Evolutionary conservation across 305 asterid genomes (phyloP), one percentile per base, ranked within the genome.

Genomic region (Plantago lanceolata): DNA sequence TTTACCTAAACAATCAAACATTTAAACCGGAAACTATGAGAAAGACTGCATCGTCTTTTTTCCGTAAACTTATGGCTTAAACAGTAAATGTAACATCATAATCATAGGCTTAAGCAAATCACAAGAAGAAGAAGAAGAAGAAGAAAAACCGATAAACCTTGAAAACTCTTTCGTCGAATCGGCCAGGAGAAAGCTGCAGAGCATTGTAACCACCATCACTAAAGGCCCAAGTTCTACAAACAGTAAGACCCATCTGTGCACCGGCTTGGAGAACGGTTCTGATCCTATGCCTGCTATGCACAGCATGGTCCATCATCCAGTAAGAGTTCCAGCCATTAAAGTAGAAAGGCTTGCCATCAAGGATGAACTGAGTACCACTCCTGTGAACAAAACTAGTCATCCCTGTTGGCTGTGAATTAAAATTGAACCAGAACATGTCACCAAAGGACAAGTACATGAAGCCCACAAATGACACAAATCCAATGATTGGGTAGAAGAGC

Each of bases 221-320:
- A 75, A 94, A 94, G 58, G 97, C 97, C 99, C 99, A 94, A 69
- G 99, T 82, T 76, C 99, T 83, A 50, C 97, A 94, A 0, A 94
- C 96, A 65, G 96, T 94, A 33, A 94, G 88, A 2, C 99, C 99
- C 99, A 94, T 94, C 67, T 73, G 88, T 8, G 99, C 96, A 71
- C 94, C 90, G 61, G 84, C 75, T 73, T 90, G 83, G 60, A 94
- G 79, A 72, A 94, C 78, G 21, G 77, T 70, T 72, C 82, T 74
- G 61, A 90, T 77, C 75, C 83, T 86, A 4, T 76, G 80, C 60
- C 78, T 85, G 19, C 74, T 90, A 62, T 94, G 96, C 53, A 80
- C 97, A 61, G 95, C 92, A 71, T 90, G 94, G 71, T 94, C 97
- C 99, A 94, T 94, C 88, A 94, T 72, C 99, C 99, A 94, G 59